A percentile compares a stretch with the other conserved stretches of the same genome.
Evolutionary conservation across 257 asterid genomes (phyloP).

Genomic region (Nicotiana tomentosiformis): DNA sequence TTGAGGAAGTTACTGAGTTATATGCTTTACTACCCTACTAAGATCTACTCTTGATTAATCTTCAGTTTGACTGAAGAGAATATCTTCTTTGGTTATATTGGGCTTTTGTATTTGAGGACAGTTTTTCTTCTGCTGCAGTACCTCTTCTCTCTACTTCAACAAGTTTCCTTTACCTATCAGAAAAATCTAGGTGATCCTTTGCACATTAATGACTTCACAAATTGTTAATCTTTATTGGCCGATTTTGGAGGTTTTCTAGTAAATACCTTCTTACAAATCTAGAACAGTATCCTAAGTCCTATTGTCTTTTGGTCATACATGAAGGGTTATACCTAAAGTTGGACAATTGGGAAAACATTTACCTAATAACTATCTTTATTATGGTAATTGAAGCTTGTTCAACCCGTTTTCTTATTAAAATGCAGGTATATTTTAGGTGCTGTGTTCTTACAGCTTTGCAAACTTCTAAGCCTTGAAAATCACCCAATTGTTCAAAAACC

Average conservation of each 20-base stretch:
- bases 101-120: slow-evolving; percentile 2
- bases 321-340: neutral
- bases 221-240: neutral
- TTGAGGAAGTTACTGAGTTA: neutral
- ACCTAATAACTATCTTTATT: slow-evolving; percentile 4
- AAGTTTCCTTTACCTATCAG: neutral
- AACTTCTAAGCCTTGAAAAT: slow-evolving; percentile 60
- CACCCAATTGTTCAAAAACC: slow-evolving; percentile 69
- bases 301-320: neutral
- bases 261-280: neutral
- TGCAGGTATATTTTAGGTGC: slow-evolving; percentile 85
- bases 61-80: neutral
- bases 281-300: neutral
- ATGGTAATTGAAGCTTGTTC: neutral
- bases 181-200: neutral
- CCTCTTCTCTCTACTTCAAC: neutral
- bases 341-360: neutral
- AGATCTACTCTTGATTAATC: neutral
- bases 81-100: neutral
- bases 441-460: slow-evolving; percentile 83
- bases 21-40: neutral
- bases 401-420: neutral
- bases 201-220: neutral
- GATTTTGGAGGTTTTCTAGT: neutral
- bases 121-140: neutral